phyloP scores from a whole-genome alignment of 805 yeast genomes.

The Candida wancherniae region DNA sequence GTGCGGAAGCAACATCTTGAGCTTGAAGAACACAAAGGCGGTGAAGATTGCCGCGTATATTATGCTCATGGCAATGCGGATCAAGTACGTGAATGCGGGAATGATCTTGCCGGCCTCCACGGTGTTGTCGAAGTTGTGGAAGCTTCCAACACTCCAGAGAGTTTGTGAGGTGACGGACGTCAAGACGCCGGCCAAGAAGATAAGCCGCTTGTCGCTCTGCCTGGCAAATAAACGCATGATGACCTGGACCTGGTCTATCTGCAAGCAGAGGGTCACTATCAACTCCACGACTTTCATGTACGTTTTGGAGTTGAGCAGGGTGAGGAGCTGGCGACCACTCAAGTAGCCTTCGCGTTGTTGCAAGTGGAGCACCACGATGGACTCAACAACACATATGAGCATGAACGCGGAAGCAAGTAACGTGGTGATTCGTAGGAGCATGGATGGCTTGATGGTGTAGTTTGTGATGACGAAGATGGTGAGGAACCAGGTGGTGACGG shows the following conservation, averaged over 20 bases:
- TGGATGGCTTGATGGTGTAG: conserved; percentile 58
- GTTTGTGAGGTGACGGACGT: conserved; percentile 53
- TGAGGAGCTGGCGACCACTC: conserved; percentile 42
- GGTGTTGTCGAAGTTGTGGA: conserved; percentile 32
- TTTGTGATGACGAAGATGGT: conserved; percentile 63
- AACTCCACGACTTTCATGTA: conserved; percentile 55
- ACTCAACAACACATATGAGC: conserved; percentile 42
- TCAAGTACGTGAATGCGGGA: conserved; percentile 69
- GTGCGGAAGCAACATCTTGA: conserved; percentile 46
- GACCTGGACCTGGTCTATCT: conserved; percentile 67
- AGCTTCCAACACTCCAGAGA: conserved; percentile 66
- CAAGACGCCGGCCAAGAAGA: conserved; percentile 53
- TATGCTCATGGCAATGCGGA: conserved; percentile 66
- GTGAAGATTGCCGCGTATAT: conserved; percentile 62
- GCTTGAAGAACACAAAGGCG: conserved; percentile 50
- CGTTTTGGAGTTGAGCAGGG: conserved; percentile 37
- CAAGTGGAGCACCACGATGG: conserved; percentile 40
- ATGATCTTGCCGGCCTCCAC: conserved; percentile 51
- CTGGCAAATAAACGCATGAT: conserved; percentile 64
- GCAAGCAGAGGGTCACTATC: conserved; percentile 52
- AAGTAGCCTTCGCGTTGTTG: conserved; percentile 45
- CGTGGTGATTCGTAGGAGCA: conserved; percentile 47
- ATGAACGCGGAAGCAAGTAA: conserved; percentile 52
- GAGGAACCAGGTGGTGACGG: conserved; percentile 58
- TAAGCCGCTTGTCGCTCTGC: conserved; percentile 60